Base-by-base conservation (phyloP, 2,329 filamentous ascomycete genomes). In the Claviceps pusilla region DNA sequence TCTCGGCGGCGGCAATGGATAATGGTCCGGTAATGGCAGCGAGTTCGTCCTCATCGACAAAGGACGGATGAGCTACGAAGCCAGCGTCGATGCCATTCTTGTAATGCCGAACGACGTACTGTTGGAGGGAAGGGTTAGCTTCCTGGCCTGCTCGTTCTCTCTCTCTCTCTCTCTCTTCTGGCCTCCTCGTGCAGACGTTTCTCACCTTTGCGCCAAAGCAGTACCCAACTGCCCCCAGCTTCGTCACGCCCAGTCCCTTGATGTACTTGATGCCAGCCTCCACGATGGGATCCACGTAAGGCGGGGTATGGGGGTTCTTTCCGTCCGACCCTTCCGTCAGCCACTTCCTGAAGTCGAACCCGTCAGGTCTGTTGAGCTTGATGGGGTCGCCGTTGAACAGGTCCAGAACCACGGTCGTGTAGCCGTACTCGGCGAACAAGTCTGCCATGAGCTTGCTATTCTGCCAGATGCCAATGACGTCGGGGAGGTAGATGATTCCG, bases 61-160 rank as follows among this genome's bases (percentile, higher is more conserved):
- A 75, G 42, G 76, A 80, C 0, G 84, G 84, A 62, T 87, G 83
- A 0, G 83, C 84, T 9, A 76, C 73, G 60, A 76, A 87, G 4
- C 77, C 82, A 7, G 64, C 83, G 54, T 83, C 74, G 29, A 82
- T 71, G 4, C 71, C 73, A 54, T 73, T 50, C 55, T 76, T 74
- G 71, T 76, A 76, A 73, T 83, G 85, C 46, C 89, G 81, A 53
- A 77, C 76, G 39, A 87, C 79, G 66, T 86, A 89, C 78, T 84
- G 12, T n/a, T 7, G 10, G 16, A 42, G 14, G 12, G 28, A 0
- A n/a, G 10, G 51, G n/a, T 16, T n/a, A n/a, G 35, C 48, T 7
- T 24, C 9, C 7, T 37, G 31, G 11, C 5, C 19, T 16, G 11
- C 5, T 2, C 16, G 11, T 28, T 4, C 1, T 39, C 14, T 10